Evolutionary conservation across 225 moss, liverwort and hornwort genomes (phyloP), one percentile per base, ranked within the genome.

Genomic region (Sphagnum tenellum): DNA sequence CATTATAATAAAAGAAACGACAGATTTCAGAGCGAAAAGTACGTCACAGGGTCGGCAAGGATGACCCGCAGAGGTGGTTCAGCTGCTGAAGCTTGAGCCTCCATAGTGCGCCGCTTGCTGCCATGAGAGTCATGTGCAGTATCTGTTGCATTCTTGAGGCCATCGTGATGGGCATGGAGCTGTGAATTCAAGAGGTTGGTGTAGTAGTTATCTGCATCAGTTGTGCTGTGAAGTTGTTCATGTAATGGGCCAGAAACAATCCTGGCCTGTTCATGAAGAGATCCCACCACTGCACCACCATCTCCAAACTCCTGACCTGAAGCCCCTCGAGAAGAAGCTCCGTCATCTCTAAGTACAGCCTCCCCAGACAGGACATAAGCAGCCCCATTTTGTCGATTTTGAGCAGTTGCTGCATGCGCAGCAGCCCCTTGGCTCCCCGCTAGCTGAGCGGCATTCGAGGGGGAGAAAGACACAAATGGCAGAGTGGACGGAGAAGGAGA

Each of bases 21-120:
- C 9, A 52, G 52, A 52, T 11, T 47, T 45, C 47, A 61, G 66
- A 51, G 11, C 69, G 60, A 49, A 68, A 50, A 63, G 69, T 83
- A 95, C 94, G 91, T 89, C 74, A 95, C 47, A 59, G 91, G 94
- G 68, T 95, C 94, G 44, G 94, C 88, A 67, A 95, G 91, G 50
- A 95, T 95, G 72, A 77, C 86, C 53, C 91, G 83, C 58, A 95
- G 74, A 1, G 91, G 88, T 8, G 82, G 78, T 61, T 91, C 88
- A n/a, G 88, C 72, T 8, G 9, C 52, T 5, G 81, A 66, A 4
- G 83, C 69, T 56, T 85, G 86, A 12, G 89, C 77, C 63, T 95
- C 94, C 75, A 78, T 72, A 66, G 80, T 81, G 61, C 88, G 84
- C 45, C 84, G 89, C 53, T 70, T 85, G 55, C 69, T 85, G 55